Base-by-base conservation (phyloP, 2,329 filamentous ascomycete species). In the Cladosporium velox region DNA sequence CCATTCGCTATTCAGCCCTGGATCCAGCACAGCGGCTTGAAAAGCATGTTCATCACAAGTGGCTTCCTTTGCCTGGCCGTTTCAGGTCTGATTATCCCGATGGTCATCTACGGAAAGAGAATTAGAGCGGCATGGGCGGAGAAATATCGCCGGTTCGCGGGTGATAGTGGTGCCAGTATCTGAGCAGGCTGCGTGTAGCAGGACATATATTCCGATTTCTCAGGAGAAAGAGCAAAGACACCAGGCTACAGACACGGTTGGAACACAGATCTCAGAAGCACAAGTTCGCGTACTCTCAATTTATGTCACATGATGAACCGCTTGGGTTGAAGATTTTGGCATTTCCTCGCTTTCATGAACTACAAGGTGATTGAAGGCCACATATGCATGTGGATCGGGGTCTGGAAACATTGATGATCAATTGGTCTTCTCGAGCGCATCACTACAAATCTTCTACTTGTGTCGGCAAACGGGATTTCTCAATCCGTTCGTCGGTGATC, bases 1-100 rank as follows among this genome's bases (percentile, higher is more conserved):
- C 61, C 70, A 5, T 65, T 72, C 47, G 60, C 47, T 10, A 30
- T 70, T 18, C 59, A 65, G 18, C 61, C 60, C 3, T 70, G 67
- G 68, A 67, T 68, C 51, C 32, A 60, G n/a, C 64, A 59, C 21
- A 57, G 68, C 18, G 67, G 67, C 12, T 34, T 70, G 26, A 15
- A 47, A 51, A 69, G 68, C 47, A 59, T 68, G 28, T 68, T 70
- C 24, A 62, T 70, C 18, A 62, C n/a, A 3, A 47, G 41, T 12
- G 41, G 41, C 41, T 47, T 47, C 4, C 14, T 47, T 47, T 47
- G 41, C 12, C 41, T 47, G 41, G n/a, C 41, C 8, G n/a, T 47
- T 4, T 47, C 41, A 47, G 41, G 14, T 11, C 41, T 47, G 41
- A 47, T 47, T n/a, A 24, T 47, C 2, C 41, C 41, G 8, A 47